Evolutionary conservation across 2,329 filamentous ascomycete genomes (phyloP), one percentile per base, ranked within the genome.

Genomic region (Mycogone perniciosa): DNA sequence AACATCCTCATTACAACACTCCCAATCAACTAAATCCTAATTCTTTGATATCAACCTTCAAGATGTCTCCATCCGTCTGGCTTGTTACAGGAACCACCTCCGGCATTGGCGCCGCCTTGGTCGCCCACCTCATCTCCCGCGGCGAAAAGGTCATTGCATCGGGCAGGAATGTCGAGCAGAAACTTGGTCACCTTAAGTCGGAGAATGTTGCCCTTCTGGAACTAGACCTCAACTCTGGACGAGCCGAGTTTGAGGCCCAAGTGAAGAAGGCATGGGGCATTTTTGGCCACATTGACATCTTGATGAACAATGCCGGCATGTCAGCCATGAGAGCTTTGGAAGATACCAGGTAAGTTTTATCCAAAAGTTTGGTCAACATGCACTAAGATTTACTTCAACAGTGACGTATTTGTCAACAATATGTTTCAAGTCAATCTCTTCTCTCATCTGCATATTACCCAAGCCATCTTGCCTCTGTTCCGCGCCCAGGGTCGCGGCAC

Each of bases 281-380:
- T 2, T 68, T 65, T 30, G 67, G 64, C 0, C 59, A 54, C 6
- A 63, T 69, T 11, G 65, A 69, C 29, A 54, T 68, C 5, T 47
- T 68, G 11, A 54, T 67, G 20, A 69, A 69, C 53, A 68, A 68
- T 41, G 67, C 67, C 7, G 67, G 63, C 31, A 63, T 59, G 31
- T 63, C 61, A 1, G 51, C 57, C 2, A 53, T 62, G 39, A 60
- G 57, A 8, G 54, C 55, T 11, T 58, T 58, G 30, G 67, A 69
- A 10, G 67, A 69, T 31, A 59, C 64, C 7, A 53, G 57, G 67
- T 68, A 55, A 39, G 62, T 59, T 5, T 2, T 10, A n/a, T 30
- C 27, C 7, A 3, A 27, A 4, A 8, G 4, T 7, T 29, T 7
- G 6, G 2, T 3, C 7, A n/a, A 13, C 7, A 1, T 33, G 11